Conservation (phyloP, 2,329 filamentous ascomycete genomes). For the Colletotrichum sp. region DNA sequence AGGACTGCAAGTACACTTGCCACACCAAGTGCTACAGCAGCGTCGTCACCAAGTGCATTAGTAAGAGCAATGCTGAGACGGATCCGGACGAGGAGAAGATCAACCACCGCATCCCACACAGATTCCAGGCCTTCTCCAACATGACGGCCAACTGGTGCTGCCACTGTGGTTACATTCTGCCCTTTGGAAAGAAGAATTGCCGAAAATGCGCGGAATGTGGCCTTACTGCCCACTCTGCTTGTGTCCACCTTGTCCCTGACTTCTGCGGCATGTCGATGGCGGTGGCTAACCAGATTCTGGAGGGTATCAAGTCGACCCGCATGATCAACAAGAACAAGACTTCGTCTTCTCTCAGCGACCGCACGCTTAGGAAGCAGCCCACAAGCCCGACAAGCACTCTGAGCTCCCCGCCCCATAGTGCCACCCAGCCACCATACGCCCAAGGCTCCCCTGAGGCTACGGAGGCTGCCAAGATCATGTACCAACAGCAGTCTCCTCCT, state of each 20-base stretch:
- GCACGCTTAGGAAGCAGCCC: slow-evolving; percentile 65
- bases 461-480: slow-evolving; percentile 69
- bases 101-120: slow-evolving; percentile 98
- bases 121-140: slow-evolving; percentile 96
- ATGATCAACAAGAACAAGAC: slow-evolving; percentile 66
- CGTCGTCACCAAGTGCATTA: slow-evolving; percentile 99
- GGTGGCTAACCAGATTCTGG: slow-evolving; percentile 89
- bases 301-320: slow-evolving; percentile 83
- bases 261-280: slow-evolving; percentile 99
- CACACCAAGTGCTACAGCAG: slow-evolving; percentile 97
- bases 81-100: slow-evolving; percentile 99
- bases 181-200: slow-evolving; percentile 93
- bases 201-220: slow-evolving; percentile 93
- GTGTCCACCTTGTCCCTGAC: slow-evolving; percentile 94
- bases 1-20: slow-evolving; percentile 99
- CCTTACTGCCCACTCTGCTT: slow-evolving; percentile 89
- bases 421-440: slow-evolving; percentile 27
- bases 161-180: slow-evolving; percentile 95
- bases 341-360: slow-evolving; percentile 61
- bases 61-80: slow-evolving; percentile 97
- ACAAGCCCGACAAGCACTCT: slow-evolving; percentile 46
- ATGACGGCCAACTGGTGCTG: slow-evolving; percentile 99
- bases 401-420: slow-evolving; percentile 28
- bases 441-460: slow-evolving; percentile 53
- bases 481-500: slow-evolving; percentile 51